Evolutionary conservation across 176 grass and related monocot species (phyloP).

Genomic region (Elaeis guineensis): DNA sequence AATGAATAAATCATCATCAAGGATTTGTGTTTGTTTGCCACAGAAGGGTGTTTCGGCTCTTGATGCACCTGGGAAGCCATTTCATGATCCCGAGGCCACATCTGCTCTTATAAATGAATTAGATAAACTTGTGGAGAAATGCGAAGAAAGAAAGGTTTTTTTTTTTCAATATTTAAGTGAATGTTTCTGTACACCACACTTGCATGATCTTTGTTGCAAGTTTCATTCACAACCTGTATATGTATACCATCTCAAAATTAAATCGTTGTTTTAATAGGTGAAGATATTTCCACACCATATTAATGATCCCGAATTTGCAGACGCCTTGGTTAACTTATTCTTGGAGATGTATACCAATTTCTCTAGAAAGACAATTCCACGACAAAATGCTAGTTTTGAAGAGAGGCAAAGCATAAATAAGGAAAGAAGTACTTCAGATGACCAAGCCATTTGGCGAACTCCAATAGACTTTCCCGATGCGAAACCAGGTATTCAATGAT

Average conservation of each 20-base stretch:
- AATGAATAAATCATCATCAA: conserved; percentile 73
- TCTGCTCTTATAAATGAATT: conserved; percentile 68
- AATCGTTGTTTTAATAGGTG: conserved; percentile 37
- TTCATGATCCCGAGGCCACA: conserved; percentile 82
- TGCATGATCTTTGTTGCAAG: no score
- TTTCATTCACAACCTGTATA: no score
- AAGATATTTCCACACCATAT: conserved; percentile 77
- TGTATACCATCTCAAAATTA: no score
- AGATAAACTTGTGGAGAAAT: conserved; percentile 44
- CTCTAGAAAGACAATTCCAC: conserved; percentile 21
- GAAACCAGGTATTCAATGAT: conserved; percentile 39
- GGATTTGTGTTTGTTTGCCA: conserved; percentile 56
- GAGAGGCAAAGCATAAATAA: conserved; percentile 20
- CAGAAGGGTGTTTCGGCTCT: conserved; percentile 79
- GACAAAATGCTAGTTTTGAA: conserved; percentile 7
- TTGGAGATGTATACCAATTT: conserved; percentile 48
- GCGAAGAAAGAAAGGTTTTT: conserved; percentile 66
- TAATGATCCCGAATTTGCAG: conserved; percentile 80
- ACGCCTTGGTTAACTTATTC: conserved; percentile 70
- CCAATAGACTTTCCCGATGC: conserved; percentile 66
- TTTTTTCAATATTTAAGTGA: conserved; percentile 12
- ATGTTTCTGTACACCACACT: no score
- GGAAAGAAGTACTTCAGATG: conserved; percentile 33
- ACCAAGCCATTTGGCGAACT: conserved; percentile 31
- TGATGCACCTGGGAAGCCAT: conserved; percentile 79